phyloP scores from a whole-genome alignment of 176 grass and related monocot species.

The Avena eriantha region DNA sequence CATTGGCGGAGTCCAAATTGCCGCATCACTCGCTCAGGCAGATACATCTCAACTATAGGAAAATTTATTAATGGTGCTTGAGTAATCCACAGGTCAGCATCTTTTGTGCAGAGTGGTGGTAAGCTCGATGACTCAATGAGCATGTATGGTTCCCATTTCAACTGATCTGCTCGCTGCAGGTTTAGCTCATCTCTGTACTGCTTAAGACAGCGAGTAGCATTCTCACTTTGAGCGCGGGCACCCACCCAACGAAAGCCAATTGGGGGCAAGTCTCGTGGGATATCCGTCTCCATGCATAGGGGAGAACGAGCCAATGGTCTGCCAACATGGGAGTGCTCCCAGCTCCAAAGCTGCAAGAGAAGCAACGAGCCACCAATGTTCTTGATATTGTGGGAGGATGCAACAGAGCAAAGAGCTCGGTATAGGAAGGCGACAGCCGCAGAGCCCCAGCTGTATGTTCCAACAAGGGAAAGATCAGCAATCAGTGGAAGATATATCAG shows the following conservation, averaged over 20 bases:
- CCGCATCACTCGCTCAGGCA: constrained; percentile 67
- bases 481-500: constrained; percentile 66
- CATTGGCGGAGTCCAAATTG: constrained; percentile 61
- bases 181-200: constrained; percentile 70
- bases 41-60: constrained; percentile 72
- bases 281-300: constrained; percentile 20
- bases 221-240: constrained; percentile 57
- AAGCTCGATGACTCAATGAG: constrained; percentile 47
- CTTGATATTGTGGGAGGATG: constrained; percentile 63
- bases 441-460: constrained; percentile 59
- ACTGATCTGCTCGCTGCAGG: constrained; percentile 55
- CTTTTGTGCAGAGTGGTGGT: constrained; percentile 56
- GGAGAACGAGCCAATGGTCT: constrained; percentile 55
- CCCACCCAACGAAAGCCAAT: constrained; percentile 64
- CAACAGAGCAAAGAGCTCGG: constrained; percentile 66
- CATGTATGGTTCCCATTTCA: constrained; percentile 65
- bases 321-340: constrained; percentile 69
- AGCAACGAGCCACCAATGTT: constrained; percentile 69
- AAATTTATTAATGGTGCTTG: constrained; percentile 67
- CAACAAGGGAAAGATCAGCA: constrained; percentile 59
- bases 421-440: constrained; percentile 65
- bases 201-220: constrained; percentile 58
- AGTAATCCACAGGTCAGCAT: constrained; percentile 60
- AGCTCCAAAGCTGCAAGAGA: constrained; percentile 72
- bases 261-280: constrained; percentile 47